Percentiles rank a stretch among this genome's conserved stretches.
Evolutionary conservation across 2,329 filamentous ascomycete genomes (phyloP).

Genomic region (Fusarium domesticum): DNA sequence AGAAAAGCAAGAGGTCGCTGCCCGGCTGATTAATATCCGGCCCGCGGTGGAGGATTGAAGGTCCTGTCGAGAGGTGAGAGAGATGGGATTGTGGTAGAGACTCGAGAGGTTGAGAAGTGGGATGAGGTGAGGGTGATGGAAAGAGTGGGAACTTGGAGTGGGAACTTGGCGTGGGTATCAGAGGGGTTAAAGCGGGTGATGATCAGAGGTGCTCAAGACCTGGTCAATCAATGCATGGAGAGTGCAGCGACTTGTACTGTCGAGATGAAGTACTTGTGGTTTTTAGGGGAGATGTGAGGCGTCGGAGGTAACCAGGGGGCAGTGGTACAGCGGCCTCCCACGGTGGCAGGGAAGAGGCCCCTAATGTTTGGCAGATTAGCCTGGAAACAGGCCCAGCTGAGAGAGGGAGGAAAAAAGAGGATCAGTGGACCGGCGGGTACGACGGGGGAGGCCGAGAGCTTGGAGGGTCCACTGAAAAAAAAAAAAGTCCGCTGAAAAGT

Average conservation of each 20-base stretch:
- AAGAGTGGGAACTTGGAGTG: neutral
- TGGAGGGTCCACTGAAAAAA: conserved; percentile 11
- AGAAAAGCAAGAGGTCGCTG: neutral
- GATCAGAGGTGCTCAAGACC: neutral
- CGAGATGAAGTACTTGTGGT: conserved; percentile 5
- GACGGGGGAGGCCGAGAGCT: neutral
- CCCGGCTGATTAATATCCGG: neutral
- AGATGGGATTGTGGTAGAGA: neutral
- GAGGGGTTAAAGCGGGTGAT: neutral
- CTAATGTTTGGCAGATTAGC: conserved; percentile 5
- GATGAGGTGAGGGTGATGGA: neutral
- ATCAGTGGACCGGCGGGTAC: neutral
- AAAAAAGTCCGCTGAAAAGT: too few relatives aligned
- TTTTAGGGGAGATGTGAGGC: conserved; percentile 5
- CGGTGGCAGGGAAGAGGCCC: conserved; percentile 8
- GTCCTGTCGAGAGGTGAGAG: neutral
- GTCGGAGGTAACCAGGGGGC: conserved; percentile 14
- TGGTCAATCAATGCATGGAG: conserved; percentile 10
- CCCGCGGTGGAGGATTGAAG: neutral
- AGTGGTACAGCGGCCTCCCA: conserved; percentile 21
- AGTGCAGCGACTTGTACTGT: conserved; percentile 1
- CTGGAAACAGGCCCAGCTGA: neutral
- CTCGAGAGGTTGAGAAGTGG: neutral
- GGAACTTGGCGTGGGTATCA: neutral
- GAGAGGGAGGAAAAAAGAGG: neutral